These are phyloP conservation scores for Penicillium sp. DNA, from an alignment of 2,329 filamentous ascomycete genomes.

Conservation along the genomic window DNA sequence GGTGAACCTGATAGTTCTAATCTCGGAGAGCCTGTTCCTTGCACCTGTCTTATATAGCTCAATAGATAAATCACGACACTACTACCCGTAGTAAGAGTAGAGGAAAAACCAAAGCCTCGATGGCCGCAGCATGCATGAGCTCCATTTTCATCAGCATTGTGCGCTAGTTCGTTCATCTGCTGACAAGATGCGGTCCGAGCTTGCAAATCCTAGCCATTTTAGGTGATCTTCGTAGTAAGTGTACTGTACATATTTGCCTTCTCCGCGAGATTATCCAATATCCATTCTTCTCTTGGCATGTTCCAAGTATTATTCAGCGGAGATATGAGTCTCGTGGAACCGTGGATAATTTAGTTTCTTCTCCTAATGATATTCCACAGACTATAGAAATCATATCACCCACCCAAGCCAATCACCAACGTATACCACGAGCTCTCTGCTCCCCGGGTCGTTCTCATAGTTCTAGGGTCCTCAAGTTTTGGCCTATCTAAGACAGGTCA, in stretches of 20 bases:
- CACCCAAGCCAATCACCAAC: background rate
- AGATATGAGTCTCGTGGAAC: background rate
- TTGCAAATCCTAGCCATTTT: background rate
- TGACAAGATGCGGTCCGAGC: constrained; percentile 21
- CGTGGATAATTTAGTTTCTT: background rate
- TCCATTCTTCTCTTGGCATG: background rate
- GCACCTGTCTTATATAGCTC: background rate
- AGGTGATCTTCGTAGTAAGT: background rate
- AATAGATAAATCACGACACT: background rate
- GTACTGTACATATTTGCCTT: too few species aligned
- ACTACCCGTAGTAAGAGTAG: background rate
- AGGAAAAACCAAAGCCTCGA: background rate
- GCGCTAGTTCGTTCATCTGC: constrained; percentile 10
- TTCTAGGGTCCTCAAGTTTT: background rate
- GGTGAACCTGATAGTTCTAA: constrained; percentile 12
- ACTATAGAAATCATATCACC: background rate
- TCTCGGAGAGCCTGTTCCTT: constrained; percentile 1
- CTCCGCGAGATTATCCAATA: too few species aligned
- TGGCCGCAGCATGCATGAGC: constrained; percentile 8
- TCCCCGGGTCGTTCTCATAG: background rate
- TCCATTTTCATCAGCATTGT: constrained; percentile 6
- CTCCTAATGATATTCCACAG: background rate
- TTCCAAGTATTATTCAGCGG: background rate
- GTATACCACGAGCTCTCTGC: background rate
- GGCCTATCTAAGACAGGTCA: constrained; percentile 12